Base-by-base conservation (phyloP, 2,329 filamentous ascomycete species). In the Aspergillus arachidicola region DNA sequence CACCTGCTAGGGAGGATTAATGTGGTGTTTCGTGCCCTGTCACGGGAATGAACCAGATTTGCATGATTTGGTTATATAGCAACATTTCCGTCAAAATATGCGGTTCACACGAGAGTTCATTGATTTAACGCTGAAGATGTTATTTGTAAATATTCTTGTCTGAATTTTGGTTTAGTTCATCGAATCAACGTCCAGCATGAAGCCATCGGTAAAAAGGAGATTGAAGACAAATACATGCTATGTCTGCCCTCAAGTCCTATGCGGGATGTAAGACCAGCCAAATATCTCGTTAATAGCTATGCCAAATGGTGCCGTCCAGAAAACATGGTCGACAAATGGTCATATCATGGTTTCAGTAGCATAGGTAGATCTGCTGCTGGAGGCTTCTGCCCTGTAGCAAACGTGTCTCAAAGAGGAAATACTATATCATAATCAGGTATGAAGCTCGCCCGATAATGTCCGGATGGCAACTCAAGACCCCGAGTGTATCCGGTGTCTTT, bases 261-360 rank as follows among this genome's bases (percentile, higher is more conserved):
- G 38, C 6, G 7, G 16, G 4, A 10, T 16, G 19, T 41, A n/a
- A n/a, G 16, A 41, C 1, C 38, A n/a, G 19, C 16, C 16, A n/a
- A 10, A 41, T n/a, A 4, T 41, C 36, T 41, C 7, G 7, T n/a
- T n/a, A 4, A 9, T n/a, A n/a, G 16, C 3, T 19, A 0, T 4
- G 10, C 9, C 16, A 0, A 41, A 1, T 41, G 16, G 6, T 41
- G 38, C 7, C 0, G 16, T 4, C 38, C 1, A 41, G 38, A 6
- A 9, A n/a, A 4, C 0, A n/a, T 4, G 16, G 6, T 38, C 19
- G 38, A 41, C 5, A 41, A 5, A 41, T 41, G 16, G 7, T n/a
- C 5, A 14, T 14, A 12, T 5, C 14, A 2, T 36, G 4, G 12
- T 14, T 6, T n/a, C 16, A n/a, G 19, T n/a, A 3, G 0, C 0